Evolutionary conservation across 805 yeast genomes (phyloP).

Genomic region (Metschnikowia proteae): DNA sequence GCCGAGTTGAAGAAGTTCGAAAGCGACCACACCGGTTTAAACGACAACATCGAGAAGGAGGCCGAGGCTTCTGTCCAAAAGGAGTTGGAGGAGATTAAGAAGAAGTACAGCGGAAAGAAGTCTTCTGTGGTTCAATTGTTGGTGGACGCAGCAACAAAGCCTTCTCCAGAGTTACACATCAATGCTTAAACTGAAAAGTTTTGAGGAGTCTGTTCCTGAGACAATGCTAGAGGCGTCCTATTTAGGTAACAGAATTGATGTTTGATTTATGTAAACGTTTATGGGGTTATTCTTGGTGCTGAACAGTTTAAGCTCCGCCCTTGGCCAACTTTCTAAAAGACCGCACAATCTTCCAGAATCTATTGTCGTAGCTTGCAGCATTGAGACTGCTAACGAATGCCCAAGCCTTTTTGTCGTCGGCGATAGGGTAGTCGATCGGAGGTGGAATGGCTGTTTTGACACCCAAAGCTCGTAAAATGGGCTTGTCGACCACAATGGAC

Average conservation of each 20-base stretch:
- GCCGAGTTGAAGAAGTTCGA: constrained; percentile 72
- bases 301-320: constrained; percentile 19
- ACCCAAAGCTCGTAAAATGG: constrained; percentile 52
- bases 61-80: constrained; percentile 71
- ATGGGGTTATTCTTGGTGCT: background rate
- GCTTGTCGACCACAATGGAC: constrained; percentile 79
- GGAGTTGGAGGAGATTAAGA: constrained; percentile 67
- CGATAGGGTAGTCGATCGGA: constrained; percentile 88
- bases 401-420: constrained; percentile 82
- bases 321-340: constrained; percentile 38
- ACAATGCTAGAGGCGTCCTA: background rate
- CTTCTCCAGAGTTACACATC: constrained; percentile 78
- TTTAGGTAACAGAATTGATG: background rate
- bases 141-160: constrained; percentile 72
- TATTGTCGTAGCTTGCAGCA: constrained; percentile 75
- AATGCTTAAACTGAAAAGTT: constrained; percentile 46
- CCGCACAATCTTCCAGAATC: constrained; percentile 59
- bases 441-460: constrained; percentile 81
- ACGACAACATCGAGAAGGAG: constrained; percentile 70
- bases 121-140: constrained; percentile 66
- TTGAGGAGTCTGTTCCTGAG: background rate
- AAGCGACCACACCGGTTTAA: constrained; percentile 67
- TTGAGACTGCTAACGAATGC: constrained; percentile 77
- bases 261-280: constrained; percentile 2
- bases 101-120: constrained; percentile 60